Evolutionary conservation across 805 yeast genomes (phyloP).

Genomic region (Pichia paraexigua): DNA sequence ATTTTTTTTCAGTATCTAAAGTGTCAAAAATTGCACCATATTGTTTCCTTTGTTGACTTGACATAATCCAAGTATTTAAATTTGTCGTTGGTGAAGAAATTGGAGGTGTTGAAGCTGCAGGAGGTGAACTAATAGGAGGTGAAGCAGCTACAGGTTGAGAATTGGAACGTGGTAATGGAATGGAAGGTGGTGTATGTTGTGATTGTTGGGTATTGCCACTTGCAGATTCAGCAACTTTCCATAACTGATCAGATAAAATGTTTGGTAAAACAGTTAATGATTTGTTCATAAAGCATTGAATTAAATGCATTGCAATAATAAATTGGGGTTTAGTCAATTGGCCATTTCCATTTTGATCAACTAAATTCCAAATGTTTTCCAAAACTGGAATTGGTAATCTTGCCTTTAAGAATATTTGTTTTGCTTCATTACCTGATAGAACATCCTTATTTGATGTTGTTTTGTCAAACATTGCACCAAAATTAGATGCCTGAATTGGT

Average conservation of each 20-base stretch:
- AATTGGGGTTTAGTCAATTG: conserved; percentile 67
- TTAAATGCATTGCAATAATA: conserved; percentile 89
- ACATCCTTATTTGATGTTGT: conserved; percentile 43
- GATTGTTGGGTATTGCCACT: conserved; percentile 11
- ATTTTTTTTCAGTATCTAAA: conserved; percentile 58
- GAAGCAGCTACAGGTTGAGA: neutral
- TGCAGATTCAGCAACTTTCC: conserved; percentile 23
- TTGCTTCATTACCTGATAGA: conserved; percentile 72
- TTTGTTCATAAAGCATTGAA: conserved; percentile 66
- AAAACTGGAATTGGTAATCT: conserved; percentile 67
- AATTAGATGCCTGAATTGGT: conserved; percentile 51
- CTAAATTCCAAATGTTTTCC: conserved; percentile 85
- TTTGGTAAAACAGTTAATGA: conserved; percentile 42
- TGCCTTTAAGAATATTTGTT: conserved; percentile 83
- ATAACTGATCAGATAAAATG: conserved; percentile 26
- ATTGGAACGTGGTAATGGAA: conserved; percentile 6
- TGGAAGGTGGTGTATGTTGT: conserved; percentile 12
- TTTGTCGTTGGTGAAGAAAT: conserved; percentile 15
- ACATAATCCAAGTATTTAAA: conserved; percentile 48
- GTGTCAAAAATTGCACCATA: conserved; percentile 74
- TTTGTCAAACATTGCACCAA: conserved; percentile 65
- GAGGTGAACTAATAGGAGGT: neutral
- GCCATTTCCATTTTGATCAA: conserved; percentile 72
- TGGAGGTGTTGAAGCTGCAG: neutral
- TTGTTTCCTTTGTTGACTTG: conserved; percentile 63